These are phyloP conservation scores for Heliamphora pulchella DNA, from an alignment of 179 eudicot genomes.

Conservation along the genomic window DNA sequence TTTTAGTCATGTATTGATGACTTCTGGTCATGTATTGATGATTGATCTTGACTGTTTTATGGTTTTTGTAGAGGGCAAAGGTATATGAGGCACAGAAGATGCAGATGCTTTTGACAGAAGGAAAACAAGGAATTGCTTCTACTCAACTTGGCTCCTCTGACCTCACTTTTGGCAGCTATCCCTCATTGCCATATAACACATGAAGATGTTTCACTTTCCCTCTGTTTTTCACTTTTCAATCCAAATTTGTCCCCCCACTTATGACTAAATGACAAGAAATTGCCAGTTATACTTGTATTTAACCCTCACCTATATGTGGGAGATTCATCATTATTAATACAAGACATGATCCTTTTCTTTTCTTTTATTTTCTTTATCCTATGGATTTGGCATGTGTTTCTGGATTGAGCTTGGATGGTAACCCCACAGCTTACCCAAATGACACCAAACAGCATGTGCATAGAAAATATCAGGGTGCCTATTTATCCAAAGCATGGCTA, in stretches of 20 bases:
- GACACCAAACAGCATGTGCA: not conserved
- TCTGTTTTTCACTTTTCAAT: not conserved
- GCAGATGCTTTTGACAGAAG: slow-evolving; percentile 23
- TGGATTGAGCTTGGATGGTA: not conserved
- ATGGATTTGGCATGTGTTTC: not conserved
- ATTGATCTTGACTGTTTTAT: slow-evolving; percentile 1
- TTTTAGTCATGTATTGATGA: too few species aligned
- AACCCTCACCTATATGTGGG: slow-evolving; percentile 7
- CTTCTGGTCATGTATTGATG: not conserved
- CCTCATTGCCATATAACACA: slow-evolving; percentile 2
- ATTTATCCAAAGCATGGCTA: not conserved
- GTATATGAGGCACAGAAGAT: slow-evolving; percentile 31
- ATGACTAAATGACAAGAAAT: not conserved
- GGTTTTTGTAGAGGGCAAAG: slow-evolving; percentile 32
- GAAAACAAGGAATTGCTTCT: slow-evolving; percentile 18
- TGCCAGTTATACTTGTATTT: slow-evolving; percentile 13
- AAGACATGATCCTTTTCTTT: not conserved
- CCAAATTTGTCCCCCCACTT: slow-evolving; percentile 12
- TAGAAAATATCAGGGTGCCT: not conserved
- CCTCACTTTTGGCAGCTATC: slow-evolving; percentile 15
- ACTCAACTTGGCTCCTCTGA: slow-evolving; percentile 24
- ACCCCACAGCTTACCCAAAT: not conserved
- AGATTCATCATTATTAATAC: slow-evolving; percentile 8
- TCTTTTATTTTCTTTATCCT: not conserved
- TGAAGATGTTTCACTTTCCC: not conserved